Evolutionary conservation across 2,329 filamentous ascomycete species (phyloP), one percentile per base, ranked within the genome.

Genomic region (Talaromyces sp.): DNA sequence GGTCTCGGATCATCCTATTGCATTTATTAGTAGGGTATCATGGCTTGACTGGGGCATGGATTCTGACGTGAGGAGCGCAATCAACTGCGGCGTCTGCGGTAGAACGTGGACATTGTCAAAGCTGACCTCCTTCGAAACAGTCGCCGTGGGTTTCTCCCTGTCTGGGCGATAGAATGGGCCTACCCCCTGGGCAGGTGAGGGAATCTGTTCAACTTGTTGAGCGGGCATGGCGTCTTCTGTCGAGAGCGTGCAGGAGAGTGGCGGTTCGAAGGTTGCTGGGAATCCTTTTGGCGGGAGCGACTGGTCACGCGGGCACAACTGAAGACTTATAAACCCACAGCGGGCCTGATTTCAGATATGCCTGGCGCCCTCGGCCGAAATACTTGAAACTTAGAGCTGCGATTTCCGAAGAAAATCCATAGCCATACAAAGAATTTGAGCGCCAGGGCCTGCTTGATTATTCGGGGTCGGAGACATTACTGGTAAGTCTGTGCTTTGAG

Each of bases 1-100:
- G 91, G 77, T 96, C 92, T 69, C 95, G 89, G 73, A 99, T 98
- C 85, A 97, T 97, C 65, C 93, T 98, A 70, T 65, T 47, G 19
- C 59, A 61, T 58, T 60, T 55, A 60, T 63, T 59, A 62, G 62
- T 57, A 55, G 15, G 57, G 58, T 58, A 53, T 53, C 13, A 53
- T 27, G 28, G 25, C 13, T 53, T 56, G 33, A 51, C 33, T 30
- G 53, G 56, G 57, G 57, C 59, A 60, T 49, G 53, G 39, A 60
- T 13, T 53, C 92, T 83, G 87, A 97, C 95, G 95, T 97, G 78
- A 99, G 85, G 67, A 99, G 85, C 66, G 95, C 93, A 79, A 99
- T 99, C 67, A 99, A 85, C 81, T 99, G 95, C 55, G 95, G 93
- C 11, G 95, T 97, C 79, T 98, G 95, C 32, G 90, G 85, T 53